A percentile compares a stretch with the other conserved stretches of the same genome.
Evolutionary conservation across 495 filamentous ascomycete genomes (phyloP).

Genomic region (Penicillium steckii): DNA sequence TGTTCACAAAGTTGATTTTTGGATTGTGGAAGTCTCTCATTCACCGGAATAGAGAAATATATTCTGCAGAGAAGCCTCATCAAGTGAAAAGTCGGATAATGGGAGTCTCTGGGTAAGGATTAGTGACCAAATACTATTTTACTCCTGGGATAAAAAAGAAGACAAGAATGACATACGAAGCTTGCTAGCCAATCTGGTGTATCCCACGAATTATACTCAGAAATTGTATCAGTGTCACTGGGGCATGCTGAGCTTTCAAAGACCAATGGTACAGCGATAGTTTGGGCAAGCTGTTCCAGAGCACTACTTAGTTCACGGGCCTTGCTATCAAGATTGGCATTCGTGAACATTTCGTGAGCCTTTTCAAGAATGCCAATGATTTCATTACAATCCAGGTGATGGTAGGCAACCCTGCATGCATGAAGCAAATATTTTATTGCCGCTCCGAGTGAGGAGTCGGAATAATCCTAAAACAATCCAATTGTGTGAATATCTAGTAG

Average conservation of each 20-base stretch:
- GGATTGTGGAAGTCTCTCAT: not conserved
- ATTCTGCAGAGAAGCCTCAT: not conserved
- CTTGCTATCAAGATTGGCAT: not conserved
- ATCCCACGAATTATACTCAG: not conserved
- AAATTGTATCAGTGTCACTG: not conserved
- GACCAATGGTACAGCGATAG: not conserved
- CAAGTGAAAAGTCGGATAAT: not conserved
- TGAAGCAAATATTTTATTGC: not conserved
- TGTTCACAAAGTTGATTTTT: not conserved
- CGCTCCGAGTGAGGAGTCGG: not conserved
- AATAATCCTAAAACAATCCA: not conserved
- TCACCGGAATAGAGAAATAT: not conserved
- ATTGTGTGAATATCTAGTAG: not conserved
- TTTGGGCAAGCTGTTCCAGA: not conserved
- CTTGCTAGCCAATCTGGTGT: not conserved
- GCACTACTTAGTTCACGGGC: not conserved
- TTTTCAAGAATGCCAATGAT: not conserved
- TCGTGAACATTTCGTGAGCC: not conserved
- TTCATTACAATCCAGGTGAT: not conserved
- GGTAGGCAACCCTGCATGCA: not conserved
- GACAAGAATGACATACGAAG: not conserved
- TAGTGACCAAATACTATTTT: no score
- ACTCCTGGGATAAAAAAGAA: not conserved
- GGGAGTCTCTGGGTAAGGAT: not conserved
- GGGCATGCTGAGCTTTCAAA: not conserved